A percentile compares a stretch with the other conserved stretches of the same genome.
Evolutionary conservation across 805 yeast genomes (phyloP).

Genomic region (Yamadazyma laniorum): DNA sequence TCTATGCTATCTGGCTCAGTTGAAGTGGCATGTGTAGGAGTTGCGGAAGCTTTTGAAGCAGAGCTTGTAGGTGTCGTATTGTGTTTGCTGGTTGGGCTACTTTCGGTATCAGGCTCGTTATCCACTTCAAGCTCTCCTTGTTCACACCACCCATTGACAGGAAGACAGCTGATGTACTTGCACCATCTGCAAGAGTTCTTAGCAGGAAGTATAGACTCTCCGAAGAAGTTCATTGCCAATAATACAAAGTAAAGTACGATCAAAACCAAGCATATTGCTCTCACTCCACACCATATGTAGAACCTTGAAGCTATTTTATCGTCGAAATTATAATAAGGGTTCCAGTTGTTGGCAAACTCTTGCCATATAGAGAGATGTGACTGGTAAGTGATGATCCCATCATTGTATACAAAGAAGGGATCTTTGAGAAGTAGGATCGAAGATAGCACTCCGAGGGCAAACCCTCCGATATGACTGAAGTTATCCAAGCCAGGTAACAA

Average conservation of each 20-base stretch:
- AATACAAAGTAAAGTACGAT: constrained; percentile 50
- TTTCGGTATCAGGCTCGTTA: neutral
- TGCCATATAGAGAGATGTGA: constrained; percentile 29
- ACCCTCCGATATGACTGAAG: constrained; percentile 75
- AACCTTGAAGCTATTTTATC: constrained; percentile 40
- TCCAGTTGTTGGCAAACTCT: constrained; percentile 38
- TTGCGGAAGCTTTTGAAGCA: neutral
- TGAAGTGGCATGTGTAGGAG: neutral
- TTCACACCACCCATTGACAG: constrained; percentile 71
- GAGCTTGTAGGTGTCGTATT: too few relatives aligned
- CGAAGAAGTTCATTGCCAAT: constrained; percentile 47
- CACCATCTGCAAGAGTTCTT: constrained; percentile 66
- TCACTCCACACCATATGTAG: constrained; percentile 50
- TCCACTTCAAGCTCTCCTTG: constrained; percentile 26
- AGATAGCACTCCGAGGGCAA: constrained; percentile 55
- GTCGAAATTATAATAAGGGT: constrained; percentile 32
- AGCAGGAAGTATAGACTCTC: constrained; percentile 30
- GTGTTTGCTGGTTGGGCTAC: neutral
- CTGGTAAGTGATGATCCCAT: constrained; percentile 38
- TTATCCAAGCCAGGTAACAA: constrained; percentile 73
- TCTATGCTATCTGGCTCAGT: constrained; percentile 7
- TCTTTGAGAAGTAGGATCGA: constrained; percentile 53
- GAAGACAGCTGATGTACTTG: constrained; percentile 67
- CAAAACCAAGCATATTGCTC: constrained; percentile 45
- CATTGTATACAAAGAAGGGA: constrained; percentile 48